Evolutionary conservation across 2,329 filamentous ascomycete species (phyloP).

Genomic region (Colletotrichum ledebouriae): DNA sequence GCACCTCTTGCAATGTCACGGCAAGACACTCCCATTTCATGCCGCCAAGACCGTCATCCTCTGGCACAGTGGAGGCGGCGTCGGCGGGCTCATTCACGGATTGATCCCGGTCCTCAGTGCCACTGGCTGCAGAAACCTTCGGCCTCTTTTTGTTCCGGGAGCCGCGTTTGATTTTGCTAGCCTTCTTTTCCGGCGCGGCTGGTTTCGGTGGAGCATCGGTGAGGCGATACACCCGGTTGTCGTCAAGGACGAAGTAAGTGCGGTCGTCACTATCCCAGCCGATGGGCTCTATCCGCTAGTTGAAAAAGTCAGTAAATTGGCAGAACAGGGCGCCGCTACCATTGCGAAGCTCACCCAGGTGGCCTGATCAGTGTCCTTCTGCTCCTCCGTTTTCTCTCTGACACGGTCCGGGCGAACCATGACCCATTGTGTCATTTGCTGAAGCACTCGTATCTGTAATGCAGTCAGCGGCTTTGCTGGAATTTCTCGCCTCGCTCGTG

Average conservation of each 20-base stretch:
- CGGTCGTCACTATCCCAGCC: slow-evolving; percentile 92
- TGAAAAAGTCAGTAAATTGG: neutral
- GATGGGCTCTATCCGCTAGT: slow-evolving; percentile 81
- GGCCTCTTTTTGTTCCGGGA: slow-evolving; percentile 80
- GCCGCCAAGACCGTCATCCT: slow-evolving; percentile 78
- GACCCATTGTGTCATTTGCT: slow-evolving; percentile 91
- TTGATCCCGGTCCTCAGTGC: slow-evolving; percentile 53
- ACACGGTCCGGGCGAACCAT: slow-evolving; percentile 90
- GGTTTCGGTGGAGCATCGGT: slow-evolving; percentile 78
- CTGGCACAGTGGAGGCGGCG: slow-evolving; percentile 47
- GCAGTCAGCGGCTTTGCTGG: neutral
- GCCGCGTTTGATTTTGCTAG: slow-evolving; percentile 72
- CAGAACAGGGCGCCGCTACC: neutral
- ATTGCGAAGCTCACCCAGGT: slow-evolving; percentile 76
- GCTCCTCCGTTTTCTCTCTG: slow-evolving; percentile 86
- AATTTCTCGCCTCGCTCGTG: no score
- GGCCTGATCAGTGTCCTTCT: slow-evolving; percentile 83
- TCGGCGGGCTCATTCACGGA: slow-evolving; percentile 44
- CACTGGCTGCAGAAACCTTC: slow-evolving; percentile 64
- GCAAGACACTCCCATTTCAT: slow-evolving; percentile 94
- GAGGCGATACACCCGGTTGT: slow-evolving; percentile 90
- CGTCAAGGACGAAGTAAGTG: slow-evolving; percentile 90
- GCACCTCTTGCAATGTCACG: slow-evolving; percentile 83
- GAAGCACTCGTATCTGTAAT: slow-evolving; percentile 77
- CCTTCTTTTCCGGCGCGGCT: slow-evolving; percentile 74